Evolutionary conservation across 768 basidiomycete genomes (phyloP).

Genomic region (Auricularia heimuer): DNA sequence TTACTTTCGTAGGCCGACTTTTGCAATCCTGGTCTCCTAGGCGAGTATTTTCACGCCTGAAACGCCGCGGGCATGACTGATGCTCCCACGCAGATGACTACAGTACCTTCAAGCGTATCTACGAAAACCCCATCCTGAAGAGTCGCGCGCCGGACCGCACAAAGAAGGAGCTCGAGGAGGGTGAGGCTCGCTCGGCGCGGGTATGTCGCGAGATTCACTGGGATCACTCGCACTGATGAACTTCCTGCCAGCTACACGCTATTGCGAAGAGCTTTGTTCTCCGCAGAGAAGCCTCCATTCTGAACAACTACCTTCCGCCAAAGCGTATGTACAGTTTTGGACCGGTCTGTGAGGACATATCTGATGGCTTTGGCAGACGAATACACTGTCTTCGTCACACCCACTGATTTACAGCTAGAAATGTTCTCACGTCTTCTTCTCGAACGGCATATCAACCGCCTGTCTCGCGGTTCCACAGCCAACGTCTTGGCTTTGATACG

Average conservation of each 20-base stretch:
- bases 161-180: slow-evolving; percentile 61
- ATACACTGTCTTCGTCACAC: slow-evolving; percentile 95
- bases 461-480: slow-evolving; percentile 62
- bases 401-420: slow-evolving; percentile 69
- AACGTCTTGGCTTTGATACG: slow-evolving; percentile 74
- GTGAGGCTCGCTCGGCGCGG: slow-evolving; percentile 68
- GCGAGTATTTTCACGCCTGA: slow-evolving; percentile 26
- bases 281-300: slow-evolving; percentile 72
- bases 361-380: slow-evolving; percentile 50
- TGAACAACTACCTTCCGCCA: slow-evolving; percentile 80
- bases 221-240: not conserved
- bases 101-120: slow-evolving; percentile 64
- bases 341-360: not conserved
- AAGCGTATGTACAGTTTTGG: slow-evolving; percentile 51
- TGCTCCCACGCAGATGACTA: slow-evolving; percentile 50
- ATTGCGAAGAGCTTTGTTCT: slow-evolving; percentile 86
- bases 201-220: slow-evolving; percentile 27
- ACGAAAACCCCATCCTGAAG: slow-evolving; percentile 79
- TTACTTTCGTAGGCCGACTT: slow-evolving; percentile 60
- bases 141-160: slow-evolving; percentile 73
- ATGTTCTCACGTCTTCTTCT: slow-evolving; percentile 72
- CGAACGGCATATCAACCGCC: slow-evolving; percentile 54
- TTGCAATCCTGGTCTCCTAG: slow-evolving; percentile 85
- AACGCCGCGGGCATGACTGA: not conserved
- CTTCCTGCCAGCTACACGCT: slow-evolving; percentile 42